phyloP scores from a whole-genome alignment of 2,329 filamentous ascomycete genomes.

The Aspergillus bombycis region DNA sequence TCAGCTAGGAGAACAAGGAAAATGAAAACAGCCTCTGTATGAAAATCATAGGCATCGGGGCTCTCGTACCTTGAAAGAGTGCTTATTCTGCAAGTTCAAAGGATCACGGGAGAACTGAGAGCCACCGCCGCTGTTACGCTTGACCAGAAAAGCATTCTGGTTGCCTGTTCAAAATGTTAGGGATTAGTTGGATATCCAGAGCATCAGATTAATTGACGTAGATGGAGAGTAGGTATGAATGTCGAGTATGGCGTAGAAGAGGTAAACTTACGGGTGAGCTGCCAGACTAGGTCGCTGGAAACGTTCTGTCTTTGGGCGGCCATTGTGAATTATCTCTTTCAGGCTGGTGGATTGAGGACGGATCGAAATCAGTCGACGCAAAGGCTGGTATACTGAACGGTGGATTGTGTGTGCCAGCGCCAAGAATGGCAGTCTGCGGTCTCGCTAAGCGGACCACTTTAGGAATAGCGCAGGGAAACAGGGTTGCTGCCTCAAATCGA shows the following conservation, averaged over 20 bases:
- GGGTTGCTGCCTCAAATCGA: constrained; percentile 15
- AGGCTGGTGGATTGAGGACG: constrained; percentile 28
- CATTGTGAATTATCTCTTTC: constrained; percentile 39
- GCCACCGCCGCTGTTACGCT: constrained; percentile 78
- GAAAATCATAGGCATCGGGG: constrained; percentile 13
- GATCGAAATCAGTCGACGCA: constrained; percentile 27
- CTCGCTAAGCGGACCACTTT: constrained; percentile 45
- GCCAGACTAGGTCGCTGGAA: constrained; percentile 91
- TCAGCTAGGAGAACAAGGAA: neutral
- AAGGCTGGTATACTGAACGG: constrained; percentile 17
- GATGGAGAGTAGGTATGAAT: neutral
- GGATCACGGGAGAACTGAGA: constrained; percentile 92
- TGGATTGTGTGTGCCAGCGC: constrained; percentile 34
- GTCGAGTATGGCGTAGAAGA: neutral
- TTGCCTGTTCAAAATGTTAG: constrained; percentile 59
- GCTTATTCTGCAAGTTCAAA: constrained; percentile 88
- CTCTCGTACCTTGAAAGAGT: constrained; percentile 77
- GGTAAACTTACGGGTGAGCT: constrained; percentile 80
- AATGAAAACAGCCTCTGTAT: neutral
- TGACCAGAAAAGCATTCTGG: constrained; percentile 90
- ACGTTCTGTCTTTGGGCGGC: constrained; percentile 67
- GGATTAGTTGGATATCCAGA: constrained; percentile 19
- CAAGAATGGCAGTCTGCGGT: constrained; percentile 30
- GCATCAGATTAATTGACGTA: constrained; percentile 14
- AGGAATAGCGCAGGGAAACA: constrained; percentile 30